Base-by-base conservation (phyloP, 805 yeast genomes). In the Nakazawaea molendinolei region DNA sequence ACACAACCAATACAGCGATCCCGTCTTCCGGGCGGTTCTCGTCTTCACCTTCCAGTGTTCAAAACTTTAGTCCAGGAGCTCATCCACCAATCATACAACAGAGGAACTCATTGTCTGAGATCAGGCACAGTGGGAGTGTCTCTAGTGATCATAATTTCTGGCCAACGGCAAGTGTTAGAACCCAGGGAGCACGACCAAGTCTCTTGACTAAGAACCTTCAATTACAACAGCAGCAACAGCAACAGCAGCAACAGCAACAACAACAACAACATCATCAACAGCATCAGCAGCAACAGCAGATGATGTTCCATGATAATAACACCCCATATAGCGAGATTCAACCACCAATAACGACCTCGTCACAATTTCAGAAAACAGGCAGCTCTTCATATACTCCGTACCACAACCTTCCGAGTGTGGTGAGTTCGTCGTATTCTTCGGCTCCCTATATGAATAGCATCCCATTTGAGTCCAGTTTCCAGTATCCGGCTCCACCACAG, bases 351-450 rank as follows among this genome's bases (percentile, higher is more conserved):
- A 19, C 36, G 23, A 17, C 38, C 25, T 27, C 44, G 25, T 17
- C 36, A 28, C 31, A 8, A 8, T 22, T 22, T 22, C 23, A 22
- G 10, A 22, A 22, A 22, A 22, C 8, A 22, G 23, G 23, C 23
- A 22, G 23, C 8, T 22, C 10, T 31, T 50, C 59, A 13, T 58
- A 45, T 42, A 50, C 57, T 28, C 59, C 70, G 33, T 56, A 45
- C 36, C 73, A 68, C 46, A 65, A 69, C 46, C 63, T 74, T 3
- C 76, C 75, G 5, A 61, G 61, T 32, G 69, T 56, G n/a, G 63
- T 71, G 3, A 63, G 73, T 31, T 58, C 69, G 9, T 69, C 56
- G 8, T 53, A 41, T 24, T 32, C 45, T 12, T 31, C 31, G 25
- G 31, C 43, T 35, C 35, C 32, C 6, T 47, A 42, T 34, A 47